Percentiles rank a stretch among this genome's conserved stretches.
These are phyloP conservation scores for Leccinum boreale DNA, from an alignment of 768 basidiomycete species.

Conservation along the genomic window DNA sequence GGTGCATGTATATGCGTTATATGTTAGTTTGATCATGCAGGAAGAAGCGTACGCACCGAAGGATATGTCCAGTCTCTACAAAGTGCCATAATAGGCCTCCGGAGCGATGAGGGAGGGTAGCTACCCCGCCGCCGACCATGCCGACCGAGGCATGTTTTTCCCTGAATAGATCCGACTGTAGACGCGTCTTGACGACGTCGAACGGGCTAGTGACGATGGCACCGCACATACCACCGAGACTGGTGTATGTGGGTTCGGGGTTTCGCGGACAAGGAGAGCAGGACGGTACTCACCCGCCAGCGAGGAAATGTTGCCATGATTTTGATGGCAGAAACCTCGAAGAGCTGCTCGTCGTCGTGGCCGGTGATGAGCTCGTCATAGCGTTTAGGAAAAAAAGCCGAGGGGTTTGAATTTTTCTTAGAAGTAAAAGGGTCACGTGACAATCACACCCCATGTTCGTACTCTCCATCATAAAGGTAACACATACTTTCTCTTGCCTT, in stretches of 20 bases:
- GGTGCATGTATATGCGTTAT: neutral
- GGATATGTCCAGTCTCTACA: constrained; percentile 88
- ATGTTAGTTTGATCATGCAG: neutral
- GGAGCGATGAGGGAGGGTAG: constrained; percentile 31
- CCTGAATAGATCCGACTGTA: constrained; percentile 86
- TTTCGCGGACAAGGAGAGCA: neutral
- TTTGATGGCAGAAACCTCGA: constrained; percentile 56
- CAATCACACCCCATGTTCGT: constrained; percentile 37
- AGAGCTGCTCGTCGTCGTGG: constrained; percentile 19
- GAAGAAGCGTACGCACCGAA: constrained; percentile 50
- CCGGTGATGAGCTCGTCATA: constrained; percentile 11
- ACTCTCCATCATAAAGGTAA: constrained; percentile 44
- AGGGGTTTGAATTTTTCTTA: constrained; percentile 6
- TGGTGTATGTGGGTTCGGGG: constrained; percentile 31
- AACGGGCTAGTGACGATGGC: constrained; percentile 96
- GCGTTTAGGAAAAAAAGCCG: constrained; percentile 1
- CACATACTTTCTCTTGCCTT: neutral
- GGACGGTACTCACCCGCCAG: constrained; percentile 67
- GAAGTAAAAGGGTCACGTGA: constrained; percentile 13
- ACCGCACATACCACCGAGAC: constrained; percentile 96
- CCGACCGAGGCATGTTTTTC: constrained; percentile 38
- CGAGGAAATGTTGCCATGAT: constrained; percentile 82
- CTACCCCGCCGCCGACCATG: constrained; percentile 31
- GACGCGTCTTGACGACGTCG: constrained; percentile 96
- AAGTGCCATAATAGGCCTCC: constrained; percentile 82